phyloP scores from a whole-genome alignment of 495 filamentous ascomycete genomes.

The Lepraria neglecta region DNA sequence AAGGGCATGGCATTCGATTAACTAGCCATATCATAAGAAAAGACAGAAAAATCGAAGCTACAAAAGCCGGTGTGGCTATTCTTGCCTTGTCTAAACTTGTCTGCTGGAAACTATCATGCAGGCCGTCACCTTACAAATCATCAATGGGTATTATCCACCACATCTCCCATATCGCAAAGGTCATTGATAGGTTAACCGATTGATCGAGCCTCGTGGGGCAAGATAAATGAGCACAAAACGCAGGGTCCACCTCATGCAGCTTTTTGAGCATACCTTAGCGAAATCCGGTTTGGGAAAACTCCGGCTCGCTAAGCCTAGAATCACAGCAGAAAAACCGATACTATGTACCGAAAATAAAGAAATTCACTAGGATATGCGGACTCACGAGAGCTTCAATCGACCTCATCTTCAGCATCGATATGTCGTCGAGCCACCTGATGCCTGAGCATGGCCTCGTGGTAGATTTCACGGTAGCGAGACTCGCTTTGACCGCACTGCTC shows the following conservation, averaged over 20 bases:
- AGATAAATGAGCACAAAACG: neutral
- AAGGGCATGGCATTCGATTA: slow-evolving; percentile 4
- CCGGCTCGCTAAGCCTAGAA: slow-evolving; percentile 1
- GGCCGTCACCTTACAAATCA: neutral
- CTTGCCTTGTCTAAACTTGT: neutral
- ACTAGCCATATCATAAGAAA: neutral
- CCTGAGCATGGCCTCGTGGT: neutral
- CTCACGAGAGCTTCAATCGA: slow-evolving; percentile 7
- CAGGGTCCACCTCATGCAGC: slow-evolving; percentile 3
- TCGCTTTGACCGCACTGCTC: neutral
- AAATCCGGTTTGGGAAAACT: neutral
- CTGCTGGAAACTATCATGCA: neutral
- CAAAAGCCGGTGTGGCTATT: neutral
- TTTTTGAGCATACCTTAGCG: neutral
- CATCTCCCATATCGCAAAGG: neutral
- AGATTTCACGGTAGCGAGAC: neutral
- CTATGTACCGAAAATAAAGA: neutral
- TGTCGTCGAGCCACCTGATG: slow-evolving; percentile 1
- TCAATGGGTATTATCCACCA: neutral
- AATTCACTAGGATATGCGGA: neutral
- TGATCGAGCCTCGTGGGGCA: neutral
- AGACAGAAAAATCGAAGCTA: neutral
- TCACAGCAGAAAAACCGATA: neutral
- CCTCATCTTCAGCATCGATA: neutral
- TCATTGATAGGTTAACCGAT: neutral